Conservation (phyloP, 2,329 filamentous ascomycete genomes). For the Dryadomyces sulphureus region DNA sequence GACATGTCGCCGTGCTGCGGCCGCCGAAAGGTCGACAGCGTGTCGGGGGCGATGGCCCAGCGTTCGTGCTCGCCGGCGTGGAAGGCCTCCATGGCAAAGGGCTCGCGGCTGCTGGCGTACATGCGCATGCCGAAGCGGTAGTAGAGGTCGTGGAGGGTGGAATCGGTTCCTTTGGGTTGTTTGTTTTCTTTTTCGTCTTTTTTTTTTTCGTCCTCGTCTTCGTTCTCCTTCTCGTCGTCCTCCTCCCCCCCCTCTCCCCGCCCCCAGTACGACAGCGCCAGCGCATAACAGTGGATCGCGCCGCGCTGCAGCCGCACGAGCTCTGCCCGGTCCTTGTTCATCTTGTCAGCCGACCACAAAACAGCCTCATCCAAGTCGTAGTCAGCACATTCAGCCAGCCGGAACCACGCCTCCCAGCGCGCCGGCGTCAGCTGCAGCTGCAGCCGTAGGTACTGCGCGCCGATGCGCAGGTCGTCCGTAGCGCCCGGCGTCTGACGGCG, state of each 20-base stretch:
- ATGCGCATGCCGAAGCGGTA: constrained; percentile 46
- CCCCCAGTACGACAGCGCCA: constrained; percentile 43
- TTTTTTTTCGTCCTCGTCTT: background rate
- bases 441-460: constrained; percentile 63
- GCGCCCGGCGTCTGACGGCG: constrained; percentile 65
- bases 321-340: constrained; percentile 69
- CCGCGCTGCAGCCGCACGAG: constrained; percentile 62
- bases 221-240: constrained; percentile 15
- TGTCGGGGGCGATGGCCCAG: constrained; percentile 38
- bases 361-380: constrained; percentile 77
- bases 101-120: constrained; percentile 46
- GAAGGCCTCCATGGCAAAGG: constrained; percentile 49
- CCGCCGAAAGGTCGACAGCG: constrained; percentile 34
- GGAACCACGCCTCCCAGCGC: constrained; percentile 84
- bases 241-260: constrained; percentile 14
- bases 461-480: constrained; percentile 72
- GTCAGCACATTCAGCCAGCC: constrained; percentile 75
- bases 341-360: constrained; percentile 79
- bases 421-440: constrained; percentile 72
- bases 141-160: constrained; percentile 40
- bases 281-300: constrained; percentile 66
- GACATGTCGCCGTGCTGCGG: constrained; percentile 41
- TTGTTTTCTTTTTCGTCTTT: background rate
- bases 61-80: constrained; percentile 38
- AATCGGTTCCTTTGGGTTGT: background rate